phyloP scores from a whole-genome alignment of 768 basidiomycete species.

The Lactarius hengduanensis region DNA sequence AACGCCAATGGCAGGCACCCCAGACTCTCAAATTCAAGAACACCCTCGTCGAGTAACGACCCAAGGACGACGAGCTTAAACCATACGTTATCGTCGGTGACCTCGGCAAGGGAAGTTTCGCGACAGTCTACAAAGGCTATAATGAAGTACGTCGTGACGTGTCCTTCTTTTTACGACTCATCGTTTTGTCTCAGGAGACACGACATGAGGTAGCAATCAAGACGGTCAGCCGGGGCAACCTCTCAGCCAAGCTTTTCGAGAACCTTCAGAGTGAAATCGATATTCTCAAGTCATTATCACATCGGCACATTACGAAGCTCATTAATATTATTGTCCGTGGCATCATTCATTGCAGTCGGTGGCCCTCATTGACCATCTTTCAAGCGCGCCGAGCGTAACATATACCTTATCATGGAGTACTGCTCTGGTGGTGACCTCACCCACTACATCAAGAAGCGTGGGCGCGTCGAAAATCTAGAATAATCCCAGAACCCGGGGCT shows the following conservation, averaged over 20 bases:
- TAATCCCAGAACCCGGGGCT: constrained; percentile 69
- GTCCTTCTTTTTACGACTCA: neutral
- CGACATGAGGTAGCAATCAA: constrained; percentile 87
- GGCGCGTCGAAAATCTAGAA: constrained; percentile 84
- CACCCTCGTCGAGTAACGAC: constrained; percentile 23
- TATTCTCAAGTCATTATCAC: constrained; percentile 90
- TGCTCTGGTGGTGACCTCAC: constrained; percentile 96
- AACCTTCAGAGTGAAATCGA: constrained; percentile 98
- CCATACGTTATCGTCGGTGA: constrained; percentile 77
- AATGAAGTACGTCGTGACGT: constrained; percentile 62
- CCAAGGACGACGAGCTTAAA: constrained; percentile 67
- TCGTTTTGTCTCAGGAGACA: constrained; percentile 53
- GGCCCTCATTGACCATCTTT: constrained; percentile 3
- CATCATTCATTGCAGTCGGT: neutral
- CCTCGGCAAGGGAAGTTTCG: constrained; percentile 92
- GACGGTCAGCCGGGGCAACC: constrained; percentile 83
- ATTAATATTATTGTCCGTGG: constrained; percentile 84
- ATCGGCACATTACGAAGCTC: constrained; percentile 89
- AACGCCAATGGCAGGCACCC: constrained; percentile 9
- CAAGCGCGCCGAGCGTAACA: constrained; percentile 67
- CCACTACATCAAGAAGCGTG: constrained; percentile 97
- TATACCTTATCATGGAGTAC: constrained; percentile 97
- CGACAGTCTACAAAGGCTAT: constrained; percentile 93
- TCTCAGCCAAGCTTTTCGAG: constrained; percentile 91
- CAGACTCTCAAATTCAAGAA: constrained; percentile 14